Conservation (phyloP, 345 rosid genomes). For the Cardamine chenopodiifolia region DNA sequence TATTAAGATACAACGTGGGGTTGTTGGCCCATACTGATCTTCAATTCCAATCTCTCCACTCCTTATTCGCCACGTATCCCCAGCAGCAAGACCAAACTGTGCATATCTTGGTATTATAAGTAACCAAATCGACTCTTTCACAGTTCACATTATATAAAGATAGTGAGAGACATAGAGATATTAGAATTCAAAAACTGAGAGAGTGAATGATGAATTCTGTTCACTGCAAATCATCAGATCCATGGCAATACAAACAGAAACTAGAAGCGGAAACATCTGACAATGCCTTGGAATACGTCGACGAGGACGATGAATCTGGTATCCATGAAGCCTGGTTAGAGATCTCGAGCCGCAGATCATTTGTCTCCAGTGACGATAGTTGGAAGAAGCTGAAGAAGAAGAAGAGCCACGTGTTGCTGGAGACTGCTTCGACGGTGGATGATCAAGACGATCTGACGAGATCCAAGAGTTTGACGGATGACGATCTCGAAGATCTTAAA, state of each 20-base stretch:
- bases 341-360: slow-evolving; percentile 16
- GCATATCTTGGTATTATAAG: slow-evolving; percentile 23
- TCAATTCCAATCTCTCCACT: slow-evolving; percentile 16
- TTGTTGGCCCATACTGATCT: slow-evolving; percentile 33
- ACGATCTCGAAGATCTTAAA: slow-evolving; percentile 84
- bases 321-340: slow-evolving; percentile 29
- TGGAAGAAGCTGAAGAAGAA: slow-evolving; percentile 52
- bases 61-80: slow-evolving; percentile 1
- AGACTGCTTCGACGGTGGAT: slow-evolving; percentile 32
- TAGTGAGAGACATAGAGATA: neutral
- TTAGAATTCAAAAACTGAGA: neutral
- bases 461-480: slow-evolving; percentile 87
- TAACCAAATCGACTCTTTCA: slow-evolving; percentile 17
- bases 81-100: slow-evolving; percentile 13
- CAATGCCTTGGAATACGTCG: neutral
- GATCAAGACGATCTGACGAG: slow-evolving; percentile 61
- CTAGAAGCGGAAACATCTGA: neutral
- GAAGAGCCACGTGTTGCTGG: slow-evolving; percentile 77
- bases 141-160: neutral
- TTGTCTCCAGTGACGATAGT: neutral
- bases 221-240: slow-evolving; percentile 25
- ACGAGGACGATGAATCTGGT: neutral
- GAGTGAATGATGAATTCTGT: slow-evolving; percentile 16
- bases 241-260: neutral
- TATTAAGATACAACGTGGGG: slow-evolving; percentile 38